Evolutionary conservation across 106 monocot species (phyloP).

Genomic region (Dendrobium huoshanense): DNA sequence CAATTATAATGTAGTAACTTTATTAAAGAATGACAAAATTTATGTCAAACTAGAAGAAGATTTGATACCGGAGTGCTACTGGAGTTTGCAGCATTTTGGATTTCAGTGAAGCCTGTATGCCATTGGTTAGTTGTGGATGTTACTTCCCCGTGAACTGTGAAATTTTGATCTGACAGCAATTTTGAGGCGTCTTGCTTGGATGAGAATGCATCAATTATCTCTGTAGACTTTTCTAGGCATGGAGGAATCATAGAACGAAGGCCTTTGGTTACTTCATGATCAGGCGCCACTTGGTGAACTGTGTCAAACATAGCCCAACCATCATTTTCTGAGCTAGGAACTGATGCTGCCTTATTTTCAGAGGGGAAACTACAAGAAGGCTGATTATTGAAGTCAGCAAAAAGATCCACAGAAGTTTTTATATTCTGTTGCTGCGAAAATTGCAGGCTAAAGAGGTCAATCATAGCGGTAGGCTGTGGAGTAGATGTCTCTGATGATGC

Average conservation of each 20-base stretch:
- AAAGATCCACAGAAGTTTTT: slow-evolving; percentile 36
- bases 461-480: slow-evolving; percentile 8
- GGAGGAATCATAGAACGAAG: slow-evolving; percentile 14
- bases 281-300: slow-evolving; percentile 16
- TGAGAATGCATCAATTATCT: slow-evolving; percentile 19
- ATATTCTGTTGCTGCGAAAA: slow-evolving; percentile 21
- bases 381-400: slow-evolving; percentile 34
- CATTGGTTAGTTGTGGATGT: slow-evolving; percentile 24
- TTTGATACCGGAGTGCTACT: slow-evolving; percentile 28
- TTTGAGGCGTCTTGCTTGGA: slow-evolving; percentile 15
- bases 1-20: neutral
- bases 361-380: slow-evolving; percentile 12
- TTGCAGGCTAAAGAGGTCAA: slow-evolving; percentile 27
- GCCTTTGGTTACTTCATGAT: slow-evolving; percentile 14
- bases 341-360: slow-evolving; percentile 12
- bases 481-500: slow-evolving; percentile 20
- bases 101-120: slow-evolving; percentile 14
- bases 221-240: slow-evolving; percentile 8
- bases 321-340: slow-evolving; percentile 30
- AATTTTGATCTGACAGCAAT: slow-evolving; percentile 19
- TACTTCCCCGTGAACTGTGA: slow-evolving; percentile 15
- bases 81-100: slow-evolving; percentile 9
- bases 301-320: slow-evolving; percentile 91
- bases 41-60: neutral
- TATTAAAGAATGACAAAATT: neutral